Percentiles rank a stretch among this genome's conserved stretches.
Evolutionary conservation across 2,329 filamentous ascomycete species (phyloP).

Genomic region (Cladobotryum mycophilum): DNA sequence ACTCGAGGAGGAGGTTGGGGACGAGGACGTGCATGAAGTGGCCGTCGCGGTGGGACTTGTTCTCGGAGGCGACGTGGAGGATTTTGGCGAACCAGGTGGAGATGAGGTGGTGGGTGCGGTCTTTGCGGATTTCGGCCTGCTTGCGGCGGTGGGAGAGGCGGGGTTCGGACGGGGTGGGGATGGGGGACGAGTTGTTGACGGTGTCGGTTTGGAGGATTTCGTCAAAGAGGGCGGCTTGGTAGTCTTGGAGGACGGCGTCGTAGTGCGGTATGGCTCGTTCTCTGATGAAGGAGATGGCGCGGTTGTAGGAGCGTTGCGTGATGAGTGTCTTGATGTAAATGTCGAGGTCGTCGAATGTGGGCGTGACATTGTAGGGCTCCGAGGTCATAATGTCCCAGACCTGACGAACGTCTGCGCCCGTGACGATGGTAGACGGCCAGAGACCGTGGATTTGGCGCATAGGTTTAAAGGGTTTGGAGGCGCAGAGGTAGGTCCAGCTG

Average conservation of each 20-base stretch:
- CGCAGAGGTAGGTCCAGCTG: constrained; percentile 58
- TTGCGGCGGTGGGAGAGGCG: constrained; percentile 20
- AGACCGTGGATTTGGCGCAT: constrained; percentile 30
- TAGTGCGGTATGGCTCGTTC: constrained; percentile 36
- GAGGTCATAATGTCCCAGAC: constrained; percentile 56
- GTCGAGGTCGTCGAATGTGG: constrained; percentile 51
- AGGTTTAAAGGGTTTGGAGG: constrained; percentile 29
- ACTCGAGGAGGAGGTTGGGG: constrained; percentile 28
- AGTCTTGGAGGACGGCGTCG: constrained; percentile 17
- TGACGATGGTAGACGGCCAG: constrained; percentile 28
- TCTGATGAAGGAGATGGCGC: constrained; percentile 33
- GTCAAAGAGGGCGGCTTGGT: constrained; percentile 24
- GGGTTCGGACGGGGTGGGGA: constrained; percentile 3
- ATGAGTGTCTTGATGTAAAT: constrained; percentile 36
- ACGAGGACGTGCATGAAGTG: constrained; percentile 17
- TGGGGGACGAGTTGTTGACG: not conserved
- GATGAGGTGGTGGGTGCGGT: constrained; percentile 28
- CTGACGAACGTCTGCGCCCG: constrained; percentile 37
- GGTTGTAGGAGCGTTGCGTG: constrained; percentile 18
- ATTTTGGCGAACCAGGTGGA: constrained; percentile 21
- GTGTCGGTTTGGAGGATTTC: constrained; percentile 27
- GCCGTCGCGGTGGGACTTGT: constrained; percentile 17
- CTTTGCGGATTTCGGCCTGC: constrained; percentile 25
- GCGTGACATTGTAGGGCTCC: constrained; percentile 49
- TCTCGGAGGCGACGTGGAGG: constrained; percentile 20